phyloP scores from a whole-genome alignment of 768 basidiomycete species.

The Cystofilobasidium ferigula region DNA sequence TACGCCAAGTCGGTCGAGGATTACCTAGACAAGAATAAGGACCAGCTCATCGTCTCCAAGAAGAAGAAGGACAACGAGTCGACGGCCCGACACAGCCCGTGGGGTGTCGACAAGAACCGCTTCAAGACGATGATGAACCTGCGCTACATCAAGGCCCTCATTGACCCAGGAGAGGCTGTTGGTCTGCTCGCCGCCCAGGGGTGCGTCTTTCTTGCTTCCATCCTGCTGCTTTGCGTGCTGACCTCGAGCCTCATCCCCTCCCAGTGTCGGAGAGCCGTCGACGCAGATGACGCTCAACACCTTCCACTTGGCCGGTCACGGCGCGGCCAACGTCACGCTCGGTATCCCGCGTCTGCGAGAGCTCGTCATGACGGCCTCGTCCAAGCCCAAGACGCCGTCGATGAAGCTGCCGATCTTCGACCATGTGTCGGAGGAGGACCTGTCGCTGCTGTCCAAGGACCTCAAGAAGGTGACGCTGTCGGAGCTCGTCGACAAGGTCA shows the following conservation, averaged over 20 bases:
- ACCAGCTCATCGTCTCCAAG: conserved; percentile 36
- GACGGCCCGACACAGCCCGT: conserved; percentile 24
- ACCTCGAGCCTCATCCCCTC: background rate
- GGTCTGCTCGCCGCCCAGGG: conserved; percentile 93
- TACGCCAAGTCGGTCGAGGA: conserved; percentile 70
- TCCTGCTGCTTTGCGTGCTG: background rate
- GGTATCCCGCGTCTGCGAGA: conserved; percentile 98
- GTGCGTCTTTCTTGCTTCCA: conserved; percentile 43
- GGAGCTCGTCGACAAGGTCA: conserved; percentile 71
- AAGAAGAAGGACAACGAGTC: conserved; percentile 27
- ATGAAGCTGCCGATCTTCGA: conserved; percentile 72
- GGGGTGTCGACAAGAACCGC: conserved; percentile 39
- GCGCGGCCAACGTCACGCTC: conserved; percentile 96
- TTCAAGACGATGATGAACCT: conserved; percentile 79
- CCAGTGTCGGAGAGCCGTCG: conserved; percentile 91
- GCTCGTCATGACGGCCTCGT: conserved; percentile 97
- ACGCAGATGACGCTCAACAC: conserved; percentile 99
- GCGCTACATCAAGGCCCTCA: conserved; percentile 84
- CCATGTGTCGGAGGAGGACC: conserved; percentile 47
- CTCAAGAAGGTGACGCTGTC: conserved; percentile 76
- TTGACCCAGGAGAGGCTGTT: conserved; percentile 97
- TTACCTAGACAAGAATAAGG: conserved; percentile 67
- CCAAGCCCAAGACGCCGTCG: conserved; percentile 90
- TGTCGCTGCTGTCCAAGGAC: conserved; percentile 73
- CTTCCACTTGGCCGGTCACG: conserved; percentile 98